Conservation (phyloP, 129 eudicot species). For the Calendula officinalis region DNA sequence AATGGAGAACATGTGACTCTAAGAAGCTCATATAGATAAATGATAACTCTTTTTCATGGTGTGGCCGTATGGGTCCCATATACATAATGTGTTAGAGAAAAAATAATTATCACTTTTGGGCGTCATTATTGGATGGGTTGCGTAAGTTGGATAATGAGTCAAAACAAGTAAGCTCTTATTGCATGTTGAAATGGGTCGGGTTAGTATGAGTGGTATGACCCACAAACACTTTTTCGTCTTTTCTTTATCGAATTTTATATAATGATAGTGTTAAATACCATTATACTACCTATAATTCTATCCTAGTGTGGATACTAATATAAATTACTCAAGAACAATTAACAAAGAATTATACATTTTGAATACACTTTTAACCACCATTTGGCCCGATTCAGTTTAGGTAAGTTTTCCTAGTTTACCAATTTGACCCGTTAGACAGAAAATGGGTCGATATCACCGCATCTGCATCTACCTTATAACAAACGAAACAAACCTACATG, state of each 20-base stretch:
- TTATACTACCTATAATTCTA: not conserved
- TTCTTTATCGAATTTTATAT: not conserved
- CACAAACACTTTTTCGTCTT: not conserved
- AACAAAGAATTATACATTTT: not conserved
- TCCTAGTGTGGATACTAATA: not conserved
- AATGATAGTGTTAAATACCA: not conserved
- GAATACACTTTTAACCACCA: not conserved
- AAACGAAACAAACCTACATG: slow-evolving; percentile 2
- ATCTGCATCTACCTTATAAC: not conserved
- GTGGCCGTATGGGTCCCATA: not conserved
- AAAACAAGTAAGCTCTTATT: not conserved
- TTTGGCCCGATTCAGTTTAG: not conserved
- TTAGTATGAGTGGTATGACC: not conserved
- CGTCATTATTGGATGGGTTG: not conserved
- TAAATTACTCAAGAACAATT: not conserved
- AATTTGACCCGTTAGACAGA: not conserved
- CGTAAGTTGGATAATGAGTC: not conserved
- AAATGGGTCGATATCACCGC: not conserved
- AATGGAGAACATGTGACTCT: no score
- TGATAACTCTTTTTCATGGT: not conserved
- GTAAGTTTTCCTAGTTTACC: not conserved
- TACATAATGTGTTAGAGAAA: not conserved
- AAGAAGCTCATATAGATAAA: no score
- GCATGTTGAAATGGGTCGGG: not conserved
- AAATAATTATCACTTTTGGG: not conserved